Conservation (phyloP, 768 basidiomycete genomes). For the Psilocybe tampanensis region DNA sequence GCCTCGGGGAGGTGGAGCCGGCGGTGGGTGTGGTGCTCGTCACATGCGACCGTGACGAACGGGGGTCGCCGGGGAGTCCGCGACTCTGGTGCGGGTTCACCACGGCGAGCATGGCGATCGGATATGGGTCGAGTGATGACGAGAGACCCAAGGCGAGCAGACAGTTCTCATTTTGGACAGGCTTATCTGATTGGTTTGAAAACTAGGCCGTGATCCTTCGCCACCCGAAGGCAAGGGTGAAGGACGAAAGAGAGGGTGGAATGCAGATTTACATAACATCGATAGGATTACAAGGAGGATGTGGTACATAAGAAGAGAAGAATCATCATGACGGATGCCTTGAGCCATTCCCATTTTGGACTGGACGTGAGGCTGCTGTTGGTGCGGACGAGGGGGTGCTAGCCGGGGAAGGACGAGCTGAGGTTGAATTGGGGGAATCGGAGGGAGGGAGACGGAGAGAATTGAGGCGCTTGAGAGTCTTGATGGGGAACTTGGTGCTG, state of each 20-base stretch:
- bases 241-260: conserved; percentile 21
- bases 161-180: background rate
- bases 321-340: conserved; percentile 17
- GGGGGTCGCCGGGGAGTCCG: background rate
- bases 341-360: conserved; percentile 25
- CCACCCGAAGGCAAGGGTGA: conserved; percentile 29
- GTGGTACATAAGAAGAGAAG: conserved; percentile 7
- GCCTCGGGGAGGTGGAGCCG: conserved; percentile 30
- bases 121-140: conserved; percentile 57
- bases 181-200: background rate
- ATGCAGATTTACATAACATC: conserved; percentile 60
- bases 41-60: conserved; percentile 35
- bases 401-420: conserved; percentile 31
- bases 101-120: conserved; percentile 80
- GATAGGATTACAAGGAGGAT: conserved; percentile 27
- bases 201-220: conserved; percentile 43
- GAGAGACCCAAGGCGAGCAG: conserved; percentile 59
- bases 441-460: conserved; percentile 51
- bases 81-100: conserved; percentile 87
- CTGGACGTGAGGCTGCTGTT: conserved; percentile 26
- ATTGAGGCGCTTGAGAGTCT: conserved; percentile 83
- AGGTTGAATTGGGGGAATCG: conserved; percentile 18
- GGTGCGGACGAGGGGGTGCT: conserved; percentile 23
- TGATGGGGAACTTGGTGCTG: conserved; percentile 95
- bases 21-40: conserved; percentile 68